Evolutionary conservation across 177 flowering plant species (phyloP).

Genomic region (Vitis hybrid): DNA sequence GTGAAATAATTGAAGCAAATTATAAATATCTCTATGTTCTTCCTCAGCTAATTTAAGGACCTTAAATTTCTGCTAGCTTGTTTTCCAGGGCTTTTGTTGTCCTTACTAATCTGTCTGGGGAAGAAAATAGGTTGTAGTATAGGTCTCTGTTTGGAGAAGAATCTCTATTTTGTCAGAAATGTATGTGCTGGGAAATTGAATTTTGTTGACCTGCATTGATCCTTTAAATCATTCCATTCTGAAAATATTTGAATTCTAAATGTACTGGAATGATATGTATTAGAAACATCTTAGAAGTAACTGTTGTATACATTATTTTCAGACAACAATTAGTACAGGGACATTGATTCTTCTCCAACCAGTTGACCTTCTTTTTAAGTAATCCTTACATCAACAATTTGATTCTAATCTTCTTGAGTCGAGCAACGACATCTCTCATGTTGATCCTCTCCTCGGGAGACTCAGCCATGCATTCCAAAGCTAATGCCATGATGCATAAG

Average conservation of each 20-base stretch:
- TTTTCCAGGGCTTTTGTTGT: neutral
- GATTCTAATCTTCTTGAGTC: slow-evolving; percentile 1
- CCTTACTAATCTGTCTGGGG: neutral
- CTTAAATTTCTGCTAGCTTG: neutral
- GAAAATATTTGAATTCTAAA: too few species aligned
- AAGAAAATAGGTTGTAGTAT: neutral
- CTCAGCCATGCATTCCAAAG: slow-evolving; percentile 7
- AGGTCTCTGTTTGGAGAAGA: neutral
- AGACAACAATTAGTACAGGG: too few species aligned
- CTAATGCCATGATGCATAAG: slow-evolving; percentile 4
- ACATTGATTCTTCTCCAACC: too few species aligned
- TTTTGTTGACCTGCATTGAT: neutral
- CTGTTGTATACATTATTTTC: too few species aligned
- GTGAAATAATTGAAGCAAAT: slow-evolving; percentile 12
- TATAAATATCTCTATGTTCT: neutral
- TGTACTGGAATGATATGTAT: too few species aligned
- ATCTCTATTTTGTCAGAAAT: neutral
- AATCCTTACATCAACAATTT: neutral
- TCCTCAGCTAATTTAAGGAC: neutral
- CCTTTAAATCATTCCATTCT: too few species aligned
- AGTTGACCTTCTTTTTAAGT: neutral
- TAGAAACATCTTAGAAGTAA: too few species aligned
- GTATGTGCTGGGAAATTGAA: neutral
- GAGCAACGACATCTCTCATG: neutral
- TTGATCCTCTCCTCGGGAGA: neutral